phyloP scores from a whole-genome alignment of 345 rosid genomes.

The Cardamine resedifolia region DNA sequence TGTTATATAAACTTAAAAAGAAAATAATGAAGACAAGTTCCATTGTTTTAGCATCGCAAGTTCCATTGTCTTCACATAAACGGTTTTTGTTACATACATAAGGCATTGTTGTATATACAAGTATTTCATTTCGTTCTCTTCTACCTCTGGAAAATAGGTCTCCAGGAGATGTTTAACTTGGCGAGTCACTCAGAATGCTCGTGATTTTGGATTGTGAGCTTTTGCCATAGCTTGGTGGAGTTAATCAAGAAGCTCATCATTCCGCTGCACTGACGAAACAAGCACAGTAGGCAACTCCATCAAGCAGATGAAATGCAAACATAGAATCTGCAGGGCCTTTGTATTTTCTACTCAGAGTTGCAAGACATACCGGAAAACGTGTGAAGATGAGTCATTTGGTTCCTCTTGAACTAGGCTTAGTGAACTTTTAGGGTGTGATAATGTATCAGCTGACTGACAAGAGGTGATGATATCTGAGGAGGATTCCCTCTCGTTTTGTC shows the following conservation, averaged over 20 bases:
- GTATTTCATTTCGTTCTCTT: neutral
- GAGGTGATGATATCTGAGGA: conserved; percentile 18
- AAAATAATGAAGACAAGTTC: conserved; percentile 17
- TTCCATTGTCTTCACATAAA: conserved; percentile 15
- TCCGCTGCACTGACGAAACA: conserved; percentile 49
- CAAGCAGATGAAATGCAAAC: conserved; percentile 5
- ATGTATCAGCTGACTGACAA: conserved; percentile 5
- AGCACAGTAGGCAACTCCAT: conserved; percentile 23
- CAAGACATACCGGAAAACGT: conserved; percentile 53
- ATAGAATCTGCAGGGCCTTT: neutral
- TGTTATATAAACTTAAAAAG: conserved; percentile 8
- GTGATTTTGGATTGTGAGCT: conserved; percentile 52
- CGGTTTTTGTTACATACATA: neutral
- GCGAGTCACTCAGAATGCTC: conserved; percentile 40
- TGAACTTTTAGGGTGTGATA: neutral
- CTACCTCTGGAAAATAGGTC: neutral
- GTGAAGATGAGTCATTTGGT: conserved; percentile 44
- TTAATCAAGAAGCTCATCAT: conserved; percentile 50
- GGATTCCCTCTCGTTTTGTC: conserved; percentile 30
- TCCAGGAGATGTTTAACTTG: neutral
- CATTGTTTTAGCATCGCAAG: conserved; percentile 14
- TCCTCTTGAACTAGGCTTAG: conserved; percentile 26
- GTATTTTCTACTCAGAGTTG: neutral
- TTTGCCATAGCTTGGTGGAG: conserved; percentile 55
- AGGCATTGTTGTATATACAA: neutral